These are phyloP conservation scores for Hygrocybe punicea DNA, from an alignment of 768 basidiomycete genomes.

Conservation along the genomic window DNA sequence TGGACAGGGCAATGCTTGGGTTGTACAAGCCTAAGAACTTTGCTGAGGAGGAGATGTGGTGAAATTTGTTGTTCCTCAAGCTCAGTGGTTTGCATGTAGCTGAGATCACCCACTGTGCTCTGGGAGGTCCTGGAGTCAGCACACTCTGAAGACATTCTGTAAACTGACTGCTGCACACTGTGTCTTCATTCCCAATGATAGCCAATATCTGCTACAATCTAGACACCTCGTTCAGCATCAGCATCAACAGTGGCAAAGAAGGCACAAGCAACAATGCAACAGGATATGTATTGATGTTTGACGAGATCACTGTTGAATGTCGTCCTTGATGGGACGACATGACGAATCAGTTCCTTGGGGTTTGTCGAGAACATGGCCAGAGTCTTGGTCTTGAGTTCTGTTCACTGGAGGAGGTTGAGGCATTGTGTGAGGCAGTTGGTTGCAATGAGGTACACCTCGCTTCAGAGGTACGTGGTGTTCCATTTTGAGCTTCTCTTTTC, in stretches of 20 bases:
- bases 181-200: background rate
- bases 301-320: background rate
- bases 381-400: constrained; percentile 13
- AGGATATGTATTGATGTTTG: no score
- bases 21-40: constrained; percentile 18
- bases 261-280: background rate
- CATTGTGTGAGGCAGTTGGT: constrained; percentile 3
- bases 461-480: constrained; percentile 3
- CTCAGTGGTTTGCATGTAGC: no score
- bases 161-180: no score
- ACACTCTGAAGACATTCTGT: no score
- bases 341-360: constrained; percentile 20
- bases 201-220: background rate
- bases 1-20: constrained; percentile 11
- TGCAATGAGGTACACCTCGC: background rate
- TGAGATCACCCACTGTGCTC: no score
- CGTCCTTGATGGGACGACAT: constrained; percentile 17
- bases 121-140: no score
- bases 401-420: constrained; percentile 6
- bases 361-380: constrained; percentile 23
- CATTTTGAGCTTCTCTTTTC: background rate
- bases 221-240: background rate
- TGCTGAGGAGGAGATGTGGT: constrained; percentile 19
- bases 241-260: background rate
- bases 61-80: constrained; percentile 6